Evolutionary conservation across 306 rosid genomes (phyloP).

Genomic region (Lathyrus sativus): DNA sequence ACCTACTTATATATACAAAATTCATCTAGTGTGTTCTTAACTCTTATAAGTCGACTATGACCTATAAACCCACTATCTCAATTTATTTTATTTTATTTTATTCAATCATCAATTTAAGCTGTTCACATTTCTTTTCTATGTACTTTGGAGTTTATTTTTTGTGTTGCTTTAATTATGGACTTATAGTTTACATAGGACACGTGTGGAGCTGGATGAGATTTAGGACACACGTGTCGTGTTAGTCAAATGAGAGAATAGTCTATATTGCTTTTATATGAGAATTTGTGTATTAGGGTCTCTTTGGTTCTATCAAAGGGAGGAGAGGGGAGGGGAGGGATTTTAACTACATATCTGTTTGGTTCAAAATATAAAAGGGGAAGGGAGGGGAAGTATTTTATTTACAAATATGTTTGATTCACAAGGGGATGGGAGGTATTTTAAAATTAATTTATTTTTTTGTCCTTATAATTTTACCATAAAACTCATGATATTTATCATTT

Average conservation of each 20-base stretch:
- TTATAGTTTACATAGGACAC: constrained; percentile 26
- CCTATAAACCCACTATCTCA: constrained; percentile 31
- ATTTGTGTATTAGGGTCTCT: too few species aligned
- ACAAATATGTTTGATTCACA: too few species aligned
- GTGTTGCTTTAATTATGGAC: background rate
- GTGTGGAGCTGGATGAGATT: constrained; percentile 32
- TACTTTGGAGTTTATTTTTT: background rate
- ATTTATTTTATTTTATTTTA: constrained; percentile 5
- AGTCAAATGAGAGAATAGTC: background rate
- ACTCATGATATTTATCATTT: too few species aligned
- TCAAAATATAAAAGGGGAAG: too few species aligned
- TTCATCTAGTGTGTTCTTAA: constrained; percentile 22
- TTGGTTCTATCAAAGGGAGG: too few species aligned
- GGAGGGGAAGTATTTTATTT: too few species aligned
- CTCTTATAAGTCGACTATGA: constrained; percentile 27
- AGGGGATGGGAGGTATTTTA: too few species aligned
- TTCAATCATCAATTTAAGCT: background rate
- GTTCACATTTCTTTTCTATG: background rate
- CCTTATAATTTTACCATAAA: too few species aligned
- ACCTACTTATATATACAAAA: constrained; percentile 60
- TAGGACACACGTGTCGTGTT: constrained; percentile 49
- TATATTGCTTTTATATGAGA: too few species aligned
- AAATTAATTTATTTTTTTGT: too few species aligned
- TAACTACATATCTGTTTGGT: too few species aligned
- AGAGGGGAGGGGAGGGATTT: too few species aligned